Percentiles rank a stretch among this genome's conserved stretches.
These are phyloP conservation scores for Tricholoma bakamatsutake DNA, from an alignment of 768 basidiomycete genomes.

Conservation along the genomic window DNA sequence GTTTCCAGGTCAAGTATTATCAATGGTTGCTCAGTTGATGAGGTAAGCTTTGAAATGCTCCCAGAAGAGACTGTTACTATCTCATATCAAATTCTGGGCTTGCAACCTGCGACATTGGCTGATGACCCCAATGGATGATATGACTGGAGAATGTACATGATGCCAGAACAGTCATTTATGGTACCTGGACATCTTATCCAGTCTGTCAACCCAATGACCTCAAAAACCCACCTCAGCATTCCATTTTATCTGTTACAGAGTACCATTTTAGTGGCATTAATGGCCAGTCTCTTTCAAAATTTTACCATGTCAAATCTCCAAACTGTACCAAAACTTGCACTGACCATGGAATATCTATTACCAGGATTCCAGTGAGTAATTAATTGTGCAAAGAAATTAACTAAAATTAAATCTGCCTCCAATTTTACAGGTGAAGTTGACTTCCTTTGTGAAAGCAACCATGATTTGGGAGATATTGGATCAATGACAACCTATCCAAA, in stretches of 20 bases:
- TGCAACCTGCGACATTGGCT: neutral
- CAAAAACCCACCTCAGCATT: neutral
- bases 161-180: neutral
- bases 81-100: conserved; percentile 1
- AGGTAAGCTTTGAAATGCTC: neutral
- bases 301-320: conserved; percentile 14
- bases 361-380: conserved; percentile 12
- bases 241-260: conserved; percentile 22
- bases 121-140: neutral
- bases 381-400: neutral
- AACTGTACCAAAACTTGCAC: conserved; percentile 13
- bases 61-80: neutral
- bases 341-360: conserved; percentile 14
- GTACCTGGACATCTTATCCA: conserved; percentile 13
- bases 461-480: conserved; percentile 5
- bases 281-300: conserved; percentile 13
- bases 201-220: conserved; percentile 19
- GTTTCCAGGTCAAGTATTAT: too few relatives aligned
- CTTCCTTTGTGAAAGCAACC: conserved; percentile 15
- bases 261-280: conserved; percentile 11
- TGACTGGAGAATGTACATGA: neutral
- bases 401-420: neutral
- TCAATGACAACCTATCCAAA: neutral
- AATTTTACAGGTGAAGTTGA: conserved; percentile 13
- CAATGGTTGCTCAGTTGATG: neutral